Evolutionary conservation across 768 basidiomycete species (phyloP).

Genomic region (Hemileccinum impolitum): DNA sequence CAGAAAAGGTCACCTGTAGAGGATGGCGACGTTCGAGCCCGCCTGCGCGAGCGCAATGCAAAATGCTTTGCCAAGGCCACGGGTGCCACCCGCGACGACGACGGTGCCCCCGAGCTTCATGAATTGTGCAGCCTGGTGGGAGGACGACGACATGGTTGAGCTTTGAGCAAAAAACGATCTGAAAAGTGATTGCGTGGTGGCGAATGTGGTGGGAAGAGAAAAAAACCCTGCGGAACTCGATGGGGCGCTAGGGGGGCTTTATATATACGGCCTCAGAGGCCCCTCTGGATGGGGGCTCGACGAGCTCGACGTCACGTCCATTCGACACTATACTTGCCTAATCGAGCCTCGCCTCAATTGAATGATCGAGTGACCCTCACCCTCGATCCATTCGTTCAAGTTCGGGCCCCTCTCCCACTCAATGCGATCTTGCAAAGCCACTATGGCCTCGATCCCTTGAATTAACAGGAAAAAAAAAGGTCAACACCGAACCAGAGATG

Average conservation of each 20-base stretch:
- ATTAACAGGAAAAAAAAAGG: slow-evolving; percentile 3
- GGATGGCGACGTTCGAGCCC: slow-evolving; percentile 57
- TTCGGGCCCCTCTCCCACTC: not conserved
- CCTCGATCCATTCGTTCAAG: slow-evolving; percentile 1
- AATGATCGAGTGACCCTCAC: slow-evolving; percentile 19
- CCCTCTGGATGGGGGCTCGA: slow-evolving; percentile 13
- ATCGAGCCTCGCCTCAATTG: not conserved
- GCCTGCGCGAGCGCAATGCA: slow-evolving; percentile 51
- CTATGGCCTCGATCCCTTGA: not conserved
- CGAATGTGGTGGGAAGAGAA: not conserved
- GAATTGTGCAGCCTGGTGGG: not conserved
- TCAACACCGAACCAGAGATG: not conserved
- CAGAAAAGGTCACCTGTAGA: slow-evolving; percentile 43
- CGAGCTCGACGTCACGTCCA: slow-evolving; percentile 1
- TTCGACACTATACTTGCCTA: slow-evolving; percentile 5
- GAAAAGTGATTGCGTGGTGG: slow-evolving; percentile 5
- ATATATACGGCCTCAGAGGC: slow-evolving; percentile 10
- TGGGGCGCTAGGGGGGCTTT: not conserved
- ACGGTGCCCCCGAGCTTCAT: slow-evolving; percentile 35
- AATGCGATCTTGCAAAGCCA: slow-evolving; percentile 4
- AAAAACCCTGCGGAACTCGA: too few species aligned
- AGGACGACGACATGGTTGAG: slow-evolving; percentile 9
- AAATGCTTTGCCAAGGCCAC: slow-evolving; percentile 58
- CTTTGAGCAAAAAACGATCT: not conserved
- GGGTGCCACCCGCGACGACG: slow-evolving; percentile 61